phyloP scores from a whole-genome alignment of 2,329 filamentous ascomycete genomes.

The Bipolaris cookei region DNA sequence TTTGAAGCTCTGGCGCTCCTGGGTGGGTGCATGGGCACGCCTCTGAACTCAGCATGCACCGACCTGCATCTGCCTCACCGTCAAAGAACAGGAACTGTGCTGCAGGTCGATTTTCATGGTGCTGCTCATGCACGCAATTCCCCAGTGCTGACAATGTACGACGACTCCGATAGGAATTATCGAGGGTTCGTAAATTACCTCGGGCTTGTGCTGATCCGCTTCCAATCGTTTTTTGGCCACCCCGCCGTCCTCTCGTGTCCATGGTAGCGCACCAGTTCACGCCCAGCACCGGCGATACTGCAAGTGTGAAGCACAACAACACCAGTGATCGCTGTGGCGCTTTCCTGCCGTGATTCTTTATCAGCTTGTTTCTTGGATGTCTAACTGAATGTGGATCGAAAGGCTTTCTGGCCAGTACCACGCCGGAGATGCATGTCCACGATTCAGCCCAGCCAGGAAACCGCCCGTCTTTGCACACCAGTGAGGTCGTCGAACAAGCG shows the following conservation, averaged over 20 bases:
- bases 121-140: conserved; percentile 2
- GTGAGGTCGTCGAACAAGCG: conserved; percentile 22
- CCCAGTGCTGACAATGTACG: conserved; percentile 3
- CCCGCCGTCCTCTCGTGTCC: neutral
- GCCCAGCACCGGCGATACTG: conserved; percentile 3
- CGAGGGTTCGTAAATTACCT: neutral
- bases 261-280: conserved; percentile 1
- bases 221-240: neutral
- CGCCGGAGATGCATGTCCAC: conserved; percentile 7
- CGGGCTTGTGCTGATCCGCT: neutral
- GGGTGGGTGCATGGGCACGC: neutral
- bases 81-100: neutral
- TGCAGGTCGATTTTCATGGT: neutral
- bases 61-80: neutral
- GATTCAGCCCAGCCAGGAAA: conserved; percentile 15
- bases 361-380: conserved; percentile 10
- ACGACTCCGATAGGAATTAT: neutral
- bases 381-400: conserved; percentile 15
- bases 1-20: conserved; percentile 1
- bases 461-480: conserved; percentile 16
- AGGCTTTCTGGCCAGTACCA: conserved; percentile 21
- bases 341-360: neutral
- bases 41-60: conserved; percentile 2
- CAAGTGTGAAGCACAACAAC: neutral
- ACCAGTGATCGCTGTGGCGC: conserved; percentile 5